These are phyloP conservation scores for Cladosporium sp. DNA, from an alignment of 2,329 filamentous ascomycete species.

Conservation along the genomic window DNA sequence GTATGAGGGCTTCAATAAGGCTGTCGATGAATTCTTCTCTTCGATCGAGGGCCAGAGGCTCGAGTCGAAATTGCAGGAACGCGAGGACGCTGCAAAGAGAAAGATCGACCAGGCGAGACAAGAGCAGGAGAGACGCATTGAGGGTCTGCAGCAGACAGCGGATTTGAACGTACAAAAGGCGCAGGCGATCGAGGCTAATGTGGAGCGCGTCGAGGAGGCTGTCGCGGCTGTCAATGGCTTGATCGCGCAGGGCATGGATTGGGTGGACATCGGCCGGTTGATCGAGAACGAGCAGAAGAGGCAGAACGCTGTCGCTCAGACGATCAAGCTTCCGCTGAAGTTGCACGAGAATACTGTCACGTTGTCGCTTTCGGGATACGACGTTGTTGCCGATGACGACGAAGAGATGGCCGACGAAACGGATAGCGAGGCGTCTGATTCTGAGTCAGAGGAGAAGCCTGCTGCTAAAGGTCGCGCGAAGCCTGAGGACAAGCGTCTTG, in stretches of 20 bases:
- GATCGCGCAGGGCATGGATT: slow-evolving; percentile 95
- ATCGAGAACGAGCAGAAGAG: slow-evolving; percentile 83
- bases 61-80: slow-evolving; percentile 77
- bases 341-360: slow-evolving; percentile 88
- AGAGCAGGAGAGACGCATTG: slow-evolving; percentile 83
- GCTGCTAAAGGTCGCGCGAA: slow-evolving; percentile 31
- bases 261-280: slow-evolving; percentile 84
- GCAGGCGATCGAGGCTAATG: slow-evolving; percentile 84
- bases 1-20: slow-evolving; percentile 85
- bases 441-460: slow-evolving; percentile 56
- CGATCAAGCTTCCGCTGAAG: slow-evolving; percentile 85
- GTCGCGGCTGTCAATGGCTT: slow-evolving; percentile 89
- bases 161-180: slow-evolving; percentile 84
- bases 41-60: slow-evolving; percentile 93
- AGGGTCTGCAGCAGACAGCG: slow-evolving; percentile 78
- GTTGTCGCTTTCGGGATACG: slow-evolving; percentile 71
- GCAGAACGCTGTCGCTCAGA: slow-evolving; percentile 79
- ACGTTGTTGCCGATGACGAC: slow-evolving; percentile 56
- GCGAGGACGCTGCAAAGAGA: slow-evolving; percentile 75
- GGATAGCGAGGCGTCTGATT: slow-evolving; percentile 64
- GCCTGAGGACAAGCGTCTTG: slow-evolving; percentile 51
- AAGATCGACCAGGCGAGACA: slow-evolving; percentile 82
- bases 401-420: slow-evolving; percentile 62
- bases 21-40: slow-evolving; percentile 95
- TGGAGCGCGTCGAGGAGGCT: slow-evolving; percentile 87